These are phyloP conservation scores for Amanita muscaria DNA, from an alignment of 768 basidiomycete species.

Conservation along the genomic window DNA sequence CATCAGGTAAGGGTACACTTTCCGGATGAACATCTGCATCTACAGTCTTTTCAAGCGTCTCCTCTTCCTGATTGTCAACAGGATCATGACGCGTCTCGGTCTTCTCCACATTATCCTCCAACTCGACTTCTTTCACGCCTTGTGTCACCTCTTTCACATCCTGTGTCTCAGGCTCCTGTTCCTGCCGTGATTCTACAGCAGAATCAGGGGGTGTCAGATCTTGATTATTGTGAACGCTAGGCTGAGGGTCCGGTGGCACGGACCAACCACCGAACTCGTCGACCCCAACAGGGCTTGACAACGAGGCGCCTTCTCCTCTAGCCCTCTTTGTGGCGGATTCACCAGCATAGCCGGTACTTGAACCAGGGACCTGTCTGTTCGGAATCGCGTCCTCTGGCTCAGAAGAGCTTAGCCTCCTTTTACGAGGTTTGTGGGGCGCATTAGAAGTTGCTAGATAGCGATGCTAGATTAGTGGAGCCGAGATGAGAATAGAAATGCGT, in stretches of 20 bases:
- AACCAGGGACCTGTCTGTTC: constrained; percentile 17
- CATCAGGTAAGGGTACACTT: constrained; percentile 28
- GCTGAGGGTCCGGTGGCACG: constrained; percentile 12
- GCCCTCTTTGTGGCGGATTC: constrained; percentile 27
- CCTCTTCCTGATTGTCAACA: constrained; percentile 46
- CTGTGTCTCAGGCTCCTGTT: constrained; percentile 31
- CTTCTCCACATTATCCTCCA: constrained; percentile 33
- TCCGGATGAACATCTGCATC: constrained; percentile 22
- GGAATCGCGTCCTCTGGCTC: constrained; percentile 33
- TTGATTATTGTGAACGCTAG: constrained; percentile 8
- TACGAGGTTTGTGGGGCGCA: constrained; percentile 58
- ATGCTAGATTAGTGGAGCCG: too few relatives aligned
- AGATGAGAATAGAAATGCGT: constrained; percentile 23
- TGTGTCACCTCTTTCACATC: constrained; percentile 64
- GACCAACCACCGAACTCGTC: constrained; percentile 17
- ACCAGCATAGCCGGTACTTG: background rate
- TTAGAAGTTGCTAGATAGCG: constrained; percentile 55
- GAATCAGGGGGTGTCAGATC: constrained; percentile 16
- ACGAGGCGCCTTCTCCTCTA: constrained; percentile 32
- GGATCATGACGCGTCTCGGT: background rate
- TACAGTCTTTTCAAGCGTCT: background rate
- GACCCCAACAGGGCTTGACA: constrained; percentile 14
- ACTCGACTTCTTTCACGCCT: constrained; percentile 61
- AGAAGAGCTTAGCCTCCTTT: constrained; percentile 51
- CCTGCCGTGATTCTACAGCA: constrained; percentile 10